Evolutionary conservation across 257 asterid genomes (phyloP), one percentile per base, ranked within the genome.

Genomic region (Eucommia ulmoides): DNA sequence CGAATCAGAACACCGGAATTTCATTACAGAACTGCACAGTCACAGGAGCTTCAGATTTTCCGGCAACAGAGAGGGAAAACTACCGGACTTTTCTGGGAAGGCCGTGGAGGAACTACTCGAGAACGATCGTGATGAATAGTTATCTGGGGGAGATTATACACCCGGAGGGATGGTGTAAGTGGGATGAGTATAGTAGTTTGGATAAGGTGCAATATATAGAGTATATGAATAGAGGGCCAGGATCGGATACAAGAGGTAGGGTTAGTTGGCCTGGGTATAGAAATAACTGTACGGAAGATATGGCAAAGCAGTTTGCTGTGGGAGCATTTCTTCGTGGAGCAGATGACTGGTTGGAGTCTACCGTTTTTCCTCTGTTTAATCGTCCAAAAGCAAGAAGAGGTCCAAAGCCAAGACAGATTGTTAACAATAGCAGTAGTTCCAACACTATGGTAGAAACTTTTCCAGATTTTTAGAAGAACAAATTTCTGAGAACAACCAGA

Each of bases 21-120:
- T 70, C 68, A 21, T 25, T 83, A 22, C 82, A 80, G 55, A 72
- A 73, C 24, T 80, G 89, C 67, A 75, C 65, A 1, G 56, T 80
- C 1, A 65, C 66, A 51, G 85, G 83, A 1, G 74, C 83, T 1
- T 16, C 53, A 1, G 94, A 70, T 1, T 62, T 79, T 47, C 50
- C 58, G 4, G 2, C 22, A 23, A 52, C 24, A 1, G 65, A 59
- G 14, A 65, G 79, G 76, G 65, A 20, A 49, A 51, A 41, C 25
- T 53, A 70, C 41, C 19, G 74, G 7, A 77, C 91, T 7, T 83
- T 70, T 41, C 53, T 83, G 56, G 94, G 94, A 3, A 61, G 94
- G 77, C 91, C 87, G 1, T 80, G 94, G 94, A 74, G 80, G 76
- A 80, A 77, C 53, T 83, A 68, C 42, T 77, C 91, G 14, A 80